Evolutionary conservation across 192 early-diverging fungal genomes (phyloP).

Genomic region (Rhizophagus prolifer): DNA sequence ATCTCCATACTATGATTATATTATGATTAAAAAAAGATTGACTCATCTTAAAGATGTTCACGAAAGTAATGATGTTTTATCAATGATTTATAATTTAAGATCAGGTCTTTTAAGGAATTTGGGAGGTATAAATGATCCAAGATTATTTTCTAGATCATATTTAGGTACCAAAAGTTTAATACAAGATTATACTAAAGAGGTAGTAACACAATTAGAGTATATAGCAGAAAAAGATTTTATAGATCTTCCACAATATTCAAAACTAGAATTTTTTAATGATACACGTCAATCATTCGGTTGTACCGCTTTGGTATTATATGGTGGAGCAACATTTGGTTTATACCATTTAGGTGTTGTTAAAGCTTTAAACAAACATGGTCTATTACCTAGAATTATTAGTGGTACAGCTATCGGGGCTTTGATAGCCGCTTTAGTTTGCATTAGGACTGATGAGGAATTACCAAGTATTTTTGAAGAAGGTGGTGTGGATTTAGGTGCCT

Average conservation of each 20-base stretch:
- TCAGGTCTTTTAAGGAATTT: slow-evolving; percentile 71
- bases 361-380: slow-evolving; percentile 60
- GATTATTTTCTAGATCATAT: slow-evolving; percentile 58
- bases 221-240: slow-evolving; percentile 47
- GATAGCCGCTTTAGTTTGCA: slow-evolving; percentile 74
- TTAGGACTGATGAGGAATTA: slow-evolving; percentile 73
- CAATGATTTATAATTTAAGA: slow-evolving; percentile 63
- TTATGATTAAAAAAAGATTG: slow-evolving; percentile 57
- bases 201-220: slow-evolving; percentile 57
- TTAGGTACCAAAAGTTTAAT: slow-evolving; percentile 73
- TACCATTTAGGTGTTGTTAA: slow-evolving; percentile 81
- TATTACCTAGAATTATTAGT: slow-evolving; percentile 74
- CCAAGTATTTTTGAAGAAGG: slow-evolving; percentile 47
- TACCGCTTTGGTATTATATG: slow-evolving; percentile 71
- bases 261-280: slow-evolving; percentile 71
- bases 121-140: slow-evolving; percentile 66
- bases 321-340: slow-evolving; percentile 72
- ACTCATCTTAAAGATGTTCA: slow-evolving; percentile 47
- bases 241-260: slow-evolving; percentile 48
- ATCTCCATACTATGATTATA: slow-evolving; percentile 63
- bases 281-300: slow-evolving; percentile 74
- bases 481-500: slow-evolving; percentile 69
- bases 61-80: slow-evolving; percentile 49
- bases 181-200: slow-evolving; percentile 74
- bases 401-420: slow-evolving; percentile 75